Percentiles rank a stretch among this genome's conserved stretches.
Evolutionary conservation across 2,329 filamentous ascomycete species (phyloP).

Genomic region (Lasiodiplodia citricola): DNA sequence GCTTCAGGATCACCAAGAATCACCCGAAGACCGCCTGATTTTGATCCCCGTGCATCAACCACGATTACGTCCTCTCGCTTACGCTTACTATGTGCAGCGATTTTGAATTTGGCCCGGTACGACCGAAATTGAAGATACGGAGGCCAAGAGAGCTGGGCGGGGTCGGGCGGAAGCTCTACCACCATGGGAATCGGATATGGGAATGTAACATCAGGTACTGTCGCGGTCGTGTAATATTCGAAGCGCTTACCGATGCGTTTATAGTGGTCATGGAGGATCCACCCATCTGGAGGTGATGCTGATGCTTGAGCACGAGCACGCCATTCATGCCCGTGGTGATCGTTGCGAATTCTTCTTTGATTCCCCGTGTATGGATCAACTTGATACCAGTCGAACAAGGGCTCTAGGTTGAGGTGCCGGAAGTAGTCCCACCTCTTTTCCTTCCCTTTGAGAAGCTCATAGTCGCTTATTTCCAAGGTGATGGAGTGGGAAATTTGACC

Average conservation of each 20-base stretch:
- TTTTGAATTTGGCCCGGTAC: neutral
- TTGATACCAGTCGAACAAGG: neutral
- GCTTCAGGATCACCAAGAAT: neutral
- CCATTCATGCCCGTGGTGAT: neutral
- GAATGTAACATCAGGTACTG: neutral
- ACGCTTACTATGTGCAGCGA: neutral
- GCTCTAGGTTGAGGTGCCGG: too few relatives aligned
- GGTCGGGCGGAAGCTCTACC: neutral
- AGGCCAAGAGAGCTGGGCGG: neutral
- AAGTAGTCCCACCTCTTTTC: too few relatives aligned
- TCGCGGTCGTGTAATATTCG: neutral
- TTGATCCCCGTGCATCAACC: neutral
- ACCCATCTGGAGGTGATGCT: neutral
- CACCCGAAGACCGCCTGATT: neutral
- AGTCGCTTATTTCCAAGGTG: rapidly evolving
- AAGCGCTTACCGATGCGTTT: too few relatives aligned
- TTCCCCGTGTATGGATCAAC: neutral
- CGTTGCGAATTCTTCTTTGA: neutral
- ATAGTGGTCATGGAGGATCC: neutral
- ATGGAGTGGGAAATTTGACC: neutral
- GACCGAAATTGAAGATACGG: neutral
- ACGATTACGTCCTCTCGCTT: neutral
- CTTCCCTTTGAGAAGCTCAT: too few relatives aligned
- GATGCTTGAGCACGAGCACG: neutral
- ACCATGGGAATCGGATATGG: neutral